Percentiles rank a stretch among this genome's conserved stretches.
These are phyloP conservation scores for Acanthamoeba sp. DNA, from an alignment of 208 protist species.

Conservation along the genomic window DNA sequence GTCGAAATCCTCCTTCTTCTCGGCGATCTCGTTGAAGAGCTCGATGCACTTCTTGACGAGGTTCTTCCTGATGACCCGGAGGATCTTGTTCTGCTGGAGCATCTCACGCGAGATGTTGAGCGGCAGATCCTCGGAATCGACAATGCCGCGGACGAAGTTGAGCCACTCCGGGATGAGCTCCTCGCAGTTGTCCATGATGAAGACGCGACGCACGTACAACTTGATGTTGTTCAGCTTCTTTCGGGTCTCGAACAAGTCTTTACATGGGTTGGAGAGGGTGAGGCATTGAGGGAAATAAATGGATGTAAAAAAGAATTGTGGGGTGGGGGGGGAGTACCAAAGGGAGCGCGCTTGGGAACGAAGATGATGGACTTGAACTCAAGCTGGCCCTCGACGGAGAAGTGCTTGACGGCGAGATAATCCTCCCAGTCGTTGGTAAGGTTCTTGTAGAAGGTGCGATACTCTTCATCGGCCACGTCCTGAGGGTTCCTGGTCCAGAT, in stretches of 20 bases:
- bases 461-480: slow-evolving; percentile 98
- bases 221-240: slow-evolving; percentile 99
- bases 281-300: too few species aligned
- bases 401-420: slow-evolving; percentile 97
- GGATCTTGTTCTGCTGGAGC: slow-evolving; percentile 98
- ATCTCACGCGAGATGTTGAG: slow-evolving; percentile 99
- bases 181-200: slow-evolving; percentile 99
- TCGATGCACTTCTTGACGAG: slow-evolving; percentile 98
- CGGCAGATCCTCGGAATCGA: slow-evolving; percentile 98
- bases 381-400: slow-evolving; percentile 97
- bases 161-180: slow-evolving; percentile 98
- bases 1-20: slow-evolving; percentile 98
- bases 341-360: slow-evolving; percentile 96
- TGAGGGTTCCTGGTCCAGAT: slow-evolving; percentile 97
- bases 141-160: slow-evolving; percentile 97
- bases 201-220: slow-evolving; percentile 96
- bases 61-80: slow-evolving; percentile 99
- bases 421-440: slow-evolving; percentile 98
- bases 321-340: slow-evolving; percentile 93
- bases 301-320: too few species aligned
- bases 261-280: too few species aligned
- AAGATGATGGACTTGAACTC: slow-evolving; percentile 98
- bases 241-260: slow-evolving; percentile 97
- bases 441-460: slow-evolving; percentile 99
- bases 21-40: slow-evolving; percentile 96